Base-by-base conservation (phyloP, 768 basidiomycete genomes). In the Termitomyces sp. region DNA sequence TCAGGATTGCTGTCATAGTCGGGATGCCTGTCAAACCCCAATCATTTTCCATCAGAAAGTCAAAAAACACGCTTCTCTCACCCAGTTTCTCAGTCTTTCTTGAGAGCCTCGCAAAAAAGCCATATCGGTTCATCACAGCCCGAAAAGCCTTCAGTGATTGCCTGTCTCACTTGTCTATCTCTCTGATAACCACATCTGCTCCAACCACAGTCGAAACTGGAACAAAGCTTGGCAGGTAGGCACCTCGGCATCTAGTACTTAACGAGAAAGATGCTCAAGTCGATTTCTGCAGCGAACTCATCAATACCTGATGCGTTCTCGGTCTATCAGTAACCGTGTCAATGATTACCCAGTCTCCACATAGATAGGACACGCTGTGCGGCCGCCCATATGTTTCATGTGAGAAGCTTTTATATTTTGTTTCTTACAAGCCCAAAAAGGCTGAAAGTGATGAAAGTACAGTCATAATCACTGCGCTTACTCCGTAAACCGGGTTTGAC, bases 321-420 rank as follows among this genome's bases (percentile, higher is more conserved):
- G 52, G n/a, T 28, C 15, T 20, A 57, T 8, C 16, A 20, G 52
- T 44, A 36, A 16, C 39, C 35, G 49, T 59, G 39, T 59, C 53
- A 55, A 39, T 56, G 57, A 64, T 55, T 32, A 39, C 16, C 44
- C 36, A 22, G 18, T 12, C n/a, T 18, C 24, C 38, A 22, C 38
- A 33, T 22, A 40, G 8, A 48, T 40, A 33, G 32, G 40, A 57
- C 50, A 59, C 28, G 57, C 57, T 63, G 57, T 63, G 44, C 50
- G 46, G 28, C 33, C 44, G 56, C n/a, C 50, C 45, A 52, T 46
- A 60, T 24, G 53, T 61, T 59, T 55, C 59, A 58, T 56, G 44
- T 33, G 20, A 42, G 33, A 18, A 46, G 39, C 7, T 59, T 15
- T n/a, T 33, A 24, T n/a, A 13, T 38, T 55, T 12, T 52, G 42